Evolutionary conservation across 352 stramenopile species (phyloP).

Genomic region (Albugo laibachii): DNA sequence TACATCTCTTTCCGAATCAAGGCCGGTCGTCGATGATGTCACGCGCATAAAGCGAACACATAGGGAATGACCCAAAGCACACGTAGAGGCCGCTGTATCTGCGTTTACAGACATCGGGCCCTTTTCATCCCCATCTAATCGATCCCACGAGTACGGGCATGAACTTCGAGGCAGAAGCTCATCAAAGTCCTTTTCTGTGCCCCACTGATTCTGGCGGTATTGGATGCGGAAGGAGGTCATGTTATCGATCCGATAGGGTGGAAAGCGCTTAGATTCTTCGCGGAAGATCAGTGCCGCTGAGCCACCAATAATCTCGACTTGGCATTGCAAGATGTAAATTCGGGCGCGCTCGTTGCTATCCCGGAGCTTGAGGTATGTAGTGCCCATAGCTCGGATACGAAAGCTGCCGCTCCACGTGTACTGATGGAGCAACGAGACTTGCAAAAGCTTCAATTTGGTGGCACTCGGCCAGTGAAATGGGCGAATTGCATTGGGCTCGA

Average conservation of each 20-base stretch:
- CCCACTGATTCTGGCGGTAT: conserved; percentile 69
- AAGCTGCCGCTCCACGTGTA: conserved; percentile 78
- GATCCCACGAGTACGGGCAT: conserved; percentile 76
- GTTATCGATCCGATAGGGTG: conserved; percentile 82
- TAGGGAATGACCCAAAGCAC: conserved; percentile 6
- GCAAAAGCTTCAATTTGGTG: conserved; percentile 51
- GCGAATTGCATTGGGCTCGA: conserved; percentile 51
- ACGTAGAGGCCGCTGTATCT: conserved; percentile 16
- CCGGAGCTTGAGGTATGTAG: conserved; percentile 72
- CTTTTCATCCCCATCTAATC: conserved; percentile 42
- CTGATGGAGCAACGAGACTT: conserved; percentile 63
- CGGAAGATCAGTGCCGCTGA: conserved; percentile 72
- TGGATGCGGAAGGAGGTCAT: conserved; percentile 80
- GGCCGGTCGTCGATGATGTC: conserved; percentile 36
- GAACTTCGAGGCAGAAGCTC: conserved; percentile 48
- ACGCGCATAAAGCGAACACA: conserved; percentile 80
- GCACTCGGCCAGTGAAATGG: conserved; percentile 75
- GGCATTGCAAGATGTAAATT: conserved; percentile 79
- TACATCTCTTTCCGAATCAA: conserved; percentile 48
- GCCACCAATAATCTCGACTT: conserved; percentile 70
- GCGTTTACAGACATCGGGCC: conserved; percentile 25
- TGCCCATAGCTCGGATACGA: conserved; percentile 66
- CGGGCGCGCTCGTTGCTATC: conserved; percentile 36
- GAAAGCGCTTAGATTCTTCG: conserved; percentile 70
- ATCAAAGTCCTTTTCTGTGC: conserved; percentile 48